A percentile compares a stretch with the other conserved stretches of the same genome.
phyloP scores from a whole-genome alignment of 352 stramenopile species.

The Achlya hypogyna region DNA sequence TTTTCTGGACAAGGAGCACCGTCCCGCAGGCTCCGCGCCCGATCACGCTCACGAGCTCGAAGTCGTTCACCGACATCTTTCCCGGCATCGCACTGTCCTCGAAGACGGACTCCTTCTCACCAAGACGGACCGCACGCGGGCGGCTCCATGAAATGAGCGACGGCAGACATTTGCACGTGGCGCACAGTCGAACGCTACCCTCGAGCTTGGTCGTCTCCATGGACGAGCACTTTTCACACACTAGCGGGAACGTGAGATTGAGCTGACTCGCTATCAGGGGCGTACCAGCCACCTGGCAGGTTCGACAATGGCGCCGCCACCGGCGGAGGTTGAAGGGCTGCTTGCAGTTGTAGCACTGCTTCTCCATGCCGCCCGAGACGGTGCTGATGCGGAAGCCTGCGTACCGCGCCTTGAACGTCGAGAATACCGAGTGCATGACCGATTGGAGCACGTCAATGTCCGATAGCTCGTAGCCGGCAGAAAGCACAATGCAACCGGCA shows the following conservation, averaged over 20 bases:
- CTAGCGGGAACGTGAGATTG: no score
- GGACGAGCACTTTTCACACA: constrained; percentile 59
- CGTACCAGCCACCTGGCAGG: constrained; percentile 40
- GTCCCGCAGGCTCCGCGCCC: constrained; percentile 58
- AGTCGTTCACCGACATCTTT: constrained; percentile 70
- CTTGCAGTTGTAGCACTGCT: constrained; percentile 55
- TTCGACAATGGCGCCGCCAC: constrained; percentile 59
- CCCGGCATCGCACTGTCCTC: constrained; percentile 48
- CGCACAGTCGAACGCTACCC: constrained; percentile 51
- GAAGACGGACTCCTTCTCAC: constrained; percentile 63
- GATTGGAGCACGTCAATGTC: constrained; percentile 45
- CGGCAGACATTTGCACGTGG: constrained; percentile 44
- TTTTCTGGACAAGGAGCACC: constrained; percentile 61
- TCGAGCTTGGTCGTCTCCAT: constrained; percentile 55
- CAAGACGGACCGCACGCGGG: constrained; percentile 47
- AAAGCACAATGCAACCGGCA: constrained; percentile 48
- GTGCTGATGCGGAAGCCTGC: constrained; percentile 68
- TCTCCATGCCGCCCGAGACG: constrained; percentile 59
- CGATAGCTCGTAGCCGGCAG: constrained; percentile 30
- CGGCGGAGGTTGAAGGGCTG: constrained; percentile 60
- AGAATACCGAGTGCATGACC: constrained; percentile 46
- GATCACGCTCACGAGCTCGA: constrained; percentile 66
- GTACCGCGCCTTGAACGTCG: constrained; percentile 61
- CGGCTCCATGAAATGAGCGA: constrained; percentile 64
- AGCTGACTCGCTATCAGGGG: neutral